A percentile compares a stretch with the other conserved stretches of the same genome.
phyloP scores from a whole-genome alignment of 2,329 filamentous ascomycete genomes.

The Penicillium sumatraense region DNA sequence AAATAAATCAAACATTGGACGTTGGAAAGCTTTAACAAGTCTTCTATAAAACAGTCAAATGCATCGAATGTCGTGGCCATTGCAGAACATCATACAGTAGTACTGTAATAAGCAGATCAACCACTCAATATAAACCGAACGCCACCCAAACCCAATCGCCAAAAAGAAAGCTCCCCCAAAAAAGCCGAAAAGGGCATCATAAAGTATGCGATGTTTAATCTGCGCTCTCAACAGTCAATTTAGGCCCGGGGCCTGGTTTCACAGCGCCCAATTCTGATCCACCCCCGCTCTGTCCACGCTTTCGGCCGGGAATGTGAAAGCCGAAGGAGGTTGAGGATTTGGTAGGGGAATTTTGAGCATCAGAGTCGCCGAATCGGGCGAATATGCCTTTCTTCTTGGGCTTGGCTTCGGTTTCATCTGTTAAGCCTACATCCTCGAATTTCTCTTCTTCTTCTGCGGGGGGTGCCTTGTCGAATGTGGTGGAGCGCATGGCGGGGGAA shows the following conservation, averaged over 20 bases:
- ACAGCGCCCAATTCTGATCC: constrained; percentile 74
- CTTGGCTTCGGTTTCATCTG: constrained; percentile 74
- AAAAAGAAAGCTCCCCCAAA: background rate
- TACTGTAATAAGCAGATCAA: background rate
- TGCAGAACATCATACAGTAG: background rate
- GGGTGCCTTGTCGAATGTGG: constrained; percentile 62
- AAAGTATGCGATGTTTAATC: constrained; percentile 21
- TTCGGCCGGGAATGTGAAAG: constrained; percentile 73
- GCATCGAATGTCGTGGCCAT: background rate
- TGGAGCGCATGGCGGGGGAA: constrained; percentile 64
- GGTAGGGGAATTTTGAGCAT: constrained; percentile 40
- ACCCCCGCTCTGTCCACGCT: constrained; percentile 71
- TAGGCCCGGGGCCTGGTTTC: constrained; percentile 35
- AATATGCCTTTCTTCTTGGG: constrained; percentile 78
- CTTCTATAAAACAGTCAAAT: background rate
- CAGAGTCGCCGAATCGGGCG: constrained; percentile 68
- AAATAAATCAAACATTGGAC: background rate
- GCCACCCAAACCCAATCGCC: background rate
- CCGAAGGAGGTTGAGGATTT: constrained; percentile 54
- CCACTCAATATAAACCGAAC: constrained; percentile 7
- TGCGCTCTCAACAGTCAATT: constrained; percentile 18
- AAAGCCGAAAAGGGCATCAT: constrained; percentile 12
- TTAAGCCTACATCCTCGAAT: constrained; percentile 89
- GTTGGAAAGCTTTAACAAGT: background rate
- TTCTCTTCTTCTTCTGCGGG: constrained; percentile 75